Base-by-base conservation (phyloP, 352 stramenopile genomes). In the Phytophthora sojae region DNA sequence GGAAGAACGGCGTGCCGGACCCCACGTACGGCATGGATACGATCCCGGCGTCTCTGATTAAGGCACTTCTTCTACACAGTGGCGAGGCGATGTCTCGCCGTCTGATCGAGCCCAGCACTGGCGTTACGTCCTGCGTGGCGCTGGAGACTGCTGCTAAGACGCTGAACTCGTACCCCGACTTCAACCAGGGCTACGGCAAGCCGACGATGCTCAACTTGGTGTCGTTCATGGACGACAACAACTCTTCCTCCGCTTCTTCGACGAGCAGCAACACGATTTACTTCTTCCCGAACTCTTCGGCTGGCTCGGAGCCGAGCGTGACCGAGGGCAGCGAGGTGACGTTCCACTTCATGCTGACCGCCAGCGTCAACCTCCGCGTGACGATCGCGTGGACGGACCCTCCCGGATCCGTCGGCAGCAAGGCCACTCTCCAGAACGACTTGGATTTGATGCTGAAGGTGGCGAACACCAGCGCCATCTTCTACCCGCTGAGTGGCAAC, bases 51-150 rank as follows among this genome's bases (percentile, higher is more conserved):
- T 81, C 85, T 0, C 69, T 97, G 17, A 69, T 97, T 35, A 97
- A 97, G 74, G 92, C 89, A 1, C 65, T 96, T 23, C 66, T 97
- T 6, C 73, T 97, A 5, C 91, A 96, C 80, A 91, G 88, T 57
- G 82, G 85, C 4, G 78, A 91, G 55, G 68, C 77, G n/a, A 77
- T 96, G 58, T 81, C 61, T 44, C 74, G 83, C 30, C 80, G 83
- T 19, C 70, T 91, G 0, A 72, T 86, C 1, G 74, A 79, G 26
- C 71, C 75, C 11, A 77, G 60, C 17, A 75, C 70, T 7, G 74
- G 80, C 11, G 77, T 88, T 5, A 89, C 81, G 30, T 89, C 80
- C 17, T 93, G 85, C 65, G 76, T 86, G 7, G 79, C 76, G 0
- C 67, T 91, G 21, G 78, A 89, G 61, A 64, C 59, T 11, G 61